Evolutionary conservation across 768 basidiomycete species (phyloP).

Genomic region (Suillus variegatus): DNA sequence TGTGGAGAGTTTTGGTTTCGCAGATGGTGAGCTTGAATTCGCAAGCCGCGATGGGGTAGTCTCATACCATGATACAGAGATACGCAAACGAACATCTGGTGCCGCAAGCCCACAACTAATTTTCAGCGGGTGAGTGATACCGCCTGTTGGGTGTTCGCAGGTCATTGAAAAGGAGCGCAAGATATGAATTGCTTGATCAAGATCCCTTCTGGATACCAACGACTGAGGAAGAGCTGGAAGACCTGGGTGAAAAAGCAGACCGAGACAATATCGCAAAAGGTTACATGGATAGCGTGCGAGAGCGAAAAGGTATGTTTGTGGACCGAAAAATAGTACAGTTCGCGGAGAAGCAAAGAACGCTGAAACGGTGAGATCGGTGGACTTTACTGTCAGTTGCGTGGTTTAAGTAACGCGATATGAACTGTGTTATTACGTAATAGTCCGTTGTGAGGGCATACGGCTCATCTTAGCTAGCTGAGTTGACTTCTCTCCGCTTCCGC

Average conservation of each 20-base stretch:
- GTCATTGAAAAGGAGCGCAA: slow-evolving; percentile 32
- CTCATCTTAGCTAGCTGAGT: slow-evolving; percentile 18
- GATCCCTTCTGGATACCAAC: slow-evolving; percentile 99
- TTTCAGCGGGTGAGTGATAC: slow-evolving; percentile 77
- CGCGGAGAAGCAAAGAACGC: slow-evolving; percentile 96
- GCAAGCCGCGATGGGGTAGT: background rate
- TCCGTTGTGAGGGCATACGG: slow-evolving; percentile 13
- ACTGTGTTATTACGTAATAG: slow-evolving; percentile 26
- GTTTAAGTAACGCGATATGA: slow-evolving; percentile 7
- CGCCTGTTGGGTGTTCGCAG: background rate
- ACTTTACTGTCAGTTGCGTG: slow-evolving; percentile 4
- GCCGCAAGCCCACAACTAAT: slow-evolving; percentile 97
- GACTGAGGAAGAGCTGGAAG: slow-evolving; percentile 95
- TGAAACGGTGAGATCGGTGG: slow-evolving; percentile 49
- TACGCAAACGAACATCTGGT: slow-evolving; percentile 93
- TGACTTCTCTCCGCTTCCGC: slow-evolving; percentile 8
- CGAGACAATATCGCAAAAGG: slow-evolving; percentile 88
- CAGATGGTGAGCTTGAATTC: slow-evolving; percentile 66
- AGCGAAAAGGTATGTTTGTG: slow-evolving; percentile 93
- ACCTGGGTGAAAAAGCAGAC: slow-evolving; percentile 95
- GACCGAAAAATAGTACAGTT: slow-evolving; percentile 93
- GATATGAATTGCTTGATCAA: slow-evolving; percentile 90
- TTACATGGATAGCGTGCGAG: slow-evolving; percentile 90
- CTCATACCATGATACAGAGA: slow-evolving; percentile 56
- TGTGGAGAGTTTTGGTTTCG: slow-evolving; percentile 97